Evolutionary conservation across 2,329 filamentous ascomycete species (phyloP), one percentile per base, ranked within the genome.

Genomic region (Arthrobotrys sinensis): DNA sequence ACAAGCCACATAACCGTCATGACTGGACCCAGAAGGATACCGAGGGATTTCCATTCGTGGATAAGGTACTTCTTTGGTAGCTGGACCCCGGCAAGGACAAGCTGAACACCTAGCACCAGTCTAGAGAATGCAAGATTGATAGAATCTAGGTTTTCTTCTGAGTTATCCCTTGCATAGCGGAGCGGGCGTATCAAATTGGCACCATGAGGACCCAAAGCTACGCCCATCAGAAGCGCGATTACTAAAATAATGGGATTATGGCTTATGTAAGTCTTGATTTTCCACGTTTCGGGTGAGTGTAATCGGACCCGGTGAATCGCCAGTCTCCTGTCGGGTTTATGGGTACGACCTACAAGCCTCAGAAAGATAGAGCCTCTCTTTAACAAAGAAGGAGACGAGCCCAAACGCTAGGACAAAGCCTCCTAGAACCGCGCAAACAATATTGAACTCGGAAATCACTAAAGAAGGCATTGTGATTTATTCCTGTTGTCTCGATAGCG

Each of bases 381-480:
- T 97, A 83, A 93, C 88, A 16, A 97, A 88, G 83, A 94, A 97
- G 0, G 93, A 97, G 0, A 97, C 93, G 50, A 97, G 86, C 2
- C 93, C 94, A 82, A 97, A 97, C n/a, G 96, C 81, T 0, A 93
- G 93, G 79, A 97, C 90, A 85, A 96, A 97, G 1, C 93, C 94
- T 12, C 94, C 94, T 11, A 91, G 85, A 6, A 93, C 89, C 66
- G 92, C 91, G 83, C 93, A 90, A 68, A 94, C 89, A 80, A 96
- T 92, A 85, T 97, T 96, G 87, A 97, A 97, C 83, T 94, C 92
- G 80, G 88, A 90, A 38, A 91, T 82, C 4, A 88, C 87, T 50
- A 94, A 86, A 50, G 86, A 89, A 77, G 89, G 89, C 89, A 91
- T 90, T 14, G 21, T 55, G 48, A 24, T 40, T 34, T 38, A 24